Evolutionary conservation across 2,329 filamentous ascomycete species (phyloP).

Genomic region (Venturia oleaginea): DNA sequence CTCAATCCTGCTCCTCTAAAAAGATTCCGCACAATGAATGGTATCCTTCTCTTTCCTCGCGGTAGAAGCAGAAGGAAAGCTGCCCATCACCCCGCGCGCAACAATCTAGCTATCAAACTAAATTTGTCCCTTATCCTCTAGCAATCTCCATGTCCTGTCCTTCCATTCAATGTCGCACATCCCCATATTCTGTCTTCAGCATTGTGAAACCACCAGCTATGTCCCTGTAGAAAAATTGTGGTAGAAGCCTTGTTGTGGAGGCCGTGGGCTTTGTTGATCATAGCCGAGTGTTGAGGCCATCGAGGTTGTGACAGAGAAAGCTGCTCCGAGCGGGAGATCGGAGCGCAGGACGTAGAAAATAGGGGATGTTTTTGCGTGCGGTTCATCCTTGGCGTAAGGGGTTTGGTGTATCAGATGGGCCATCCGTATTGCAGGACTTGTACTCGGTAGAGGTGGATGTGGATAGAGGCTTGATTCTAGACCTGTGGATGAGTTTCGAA

Average conservation of each 20-base stretch:
- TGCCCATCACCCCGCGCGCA: slow-evolving; percentile 32
- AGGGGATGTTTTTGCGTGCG: slow-evolving; percentile 45
- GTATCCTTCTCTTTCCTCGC: slow-evolving; percentile 23
- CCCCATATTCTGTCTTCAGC: slow-evolving; percentile 45
- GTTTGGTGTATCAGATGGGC: slow-evolving; percentile 48
- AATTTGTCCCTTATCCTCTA: slow-evolving; percentile 49
- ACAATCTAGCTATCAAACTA: slow-evolving; percentile 49
- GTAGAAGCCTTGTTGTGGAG: slow-evolving; percentile 31
- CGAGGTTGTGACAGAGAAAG: slow-evolving; percentile 35
- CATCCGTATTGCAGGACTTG: slow-evolving; percentile 32
- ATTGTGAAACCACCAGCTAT: slow-evolving; percentile 37
- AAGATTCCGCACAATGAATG: slow-evolving; percentile 29
- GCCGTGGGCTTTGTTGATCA: slow-evolving; percentile 18
- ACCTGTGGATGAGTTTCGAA: background rate
- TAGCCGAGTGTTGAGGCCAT: slow-evolving; percentile 23
- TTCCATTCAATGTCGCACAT: slow-evolving; percentile 53
- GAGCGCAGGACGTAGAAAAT: slow-evolving; percentile 51
- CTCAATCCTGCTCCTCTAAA: slow-evolving; percentile 41
- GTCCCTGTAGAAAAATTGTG: slow-evolving; percentile 37
- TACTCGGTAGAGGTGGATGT: background rate
- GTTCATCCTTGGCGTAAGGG: slow-evolving; percentile 55
- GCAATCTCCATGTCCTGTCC: slow-evolving; percentile 53
- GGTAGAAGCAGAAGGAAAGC: slow-evolving; percentile 25
- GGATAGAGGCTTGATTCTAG: background rate
- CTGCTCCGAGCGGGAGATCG: slow-evolving; percentile 43